A percentile compares a stretch with the other conserved stretches of the same genome.
Evolutionary conservation across 257 asterid species (phyloP).

Genomic region (Paraleonurus japonicus): DNA sequence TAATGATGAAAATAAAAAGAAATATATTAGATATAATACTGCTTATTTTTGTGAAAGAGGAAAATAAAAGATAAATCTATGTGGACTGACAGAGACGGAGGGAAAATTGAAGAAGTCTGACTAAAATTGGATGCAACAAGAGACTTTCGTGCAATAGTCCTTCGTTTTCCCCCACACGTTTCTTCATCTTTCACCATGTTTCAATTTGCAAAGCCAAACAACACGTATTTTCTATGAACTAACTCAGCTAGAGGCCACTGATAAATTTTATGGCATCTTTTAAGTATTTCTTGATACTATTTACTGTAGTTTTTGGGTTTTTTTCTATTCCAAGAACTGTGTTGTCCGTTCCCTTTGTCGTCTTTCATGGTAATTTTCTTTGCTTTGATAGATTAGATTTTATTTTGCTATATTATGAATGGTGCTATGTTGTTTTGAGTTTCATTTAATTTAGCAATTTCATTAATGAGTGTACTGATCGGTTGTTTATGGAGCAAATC

Average conservation of each 20-base stretch:
- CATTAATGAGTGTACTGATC: background rate
- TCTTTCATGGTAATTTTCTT: slow-evolving; percentile 66
- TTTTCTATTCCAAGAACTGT: slow-evolving; percentile 40
- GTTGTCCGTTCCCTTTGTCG: slow-evolving; percentile 66
- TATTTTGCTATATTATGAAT: background rate
- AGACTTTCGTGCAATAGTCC: too few species aligned
- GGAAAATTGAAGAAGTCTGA: too few species aligned
- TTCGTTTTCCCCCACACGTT: too few species aligned
- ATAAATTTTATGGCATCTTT: slow-evolving; percentile 30
- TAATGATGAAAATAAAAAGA: too few species aligned
- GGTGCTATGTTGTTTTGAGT: background rate
- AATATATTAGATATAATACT: too few species aligned
- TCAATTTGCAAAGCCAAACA: background rate
- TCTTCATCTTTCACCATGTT: background rate
- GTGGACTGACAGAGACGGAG: too few species aligned
- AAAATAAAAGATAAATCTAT: too few species aligned
- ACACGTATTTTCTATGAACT: slow-evolving; percentile 11
- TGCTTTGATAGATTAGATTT: background rate
- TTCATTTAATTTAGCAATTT: background rate
- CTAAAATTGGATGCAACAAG: too few species aligned
- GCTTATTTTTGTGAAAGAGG: too few species aligned
- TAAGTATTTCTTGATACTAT: slow-evolving; percentile 17
- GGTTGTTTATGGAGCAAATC: background rate
- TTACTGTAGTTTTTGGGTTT: slow-evolving; percentile 20
- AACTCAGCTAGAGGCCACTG: slow-evolving; percentile 17